Evolutionary conservation across 805 yeast species (phyloP), one percentile per base, ranked within the genome.

Genomic region (Pichia cabralensis): DNA sequence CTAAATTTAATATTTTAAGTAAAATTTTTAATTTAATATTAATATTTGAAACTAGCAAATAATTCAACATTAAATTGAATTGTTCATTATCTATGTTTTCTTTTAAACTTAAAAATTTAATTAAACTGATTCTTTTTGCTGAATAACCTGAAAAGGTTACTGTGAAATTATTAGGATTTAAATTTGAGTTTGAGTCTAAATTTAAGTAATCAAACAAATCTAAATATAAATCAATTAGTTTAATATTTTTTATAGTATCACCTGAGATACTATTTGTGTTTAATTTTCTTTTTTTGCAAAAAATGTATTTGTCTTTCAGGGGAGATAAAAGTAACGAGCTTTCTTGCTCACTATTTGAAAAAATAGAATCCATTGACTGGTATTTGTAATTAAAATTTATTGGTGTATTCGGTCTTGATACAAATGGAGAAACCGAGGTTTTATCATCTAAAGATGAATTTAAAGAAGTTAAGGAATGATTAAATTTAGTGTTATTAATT

Each of bases 401-500:
- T 5, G 36, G 36, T 3, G 36, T 16, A 14, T 19, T 34, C 15
- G 33, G 19, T 17, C 36, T 34, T 22, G 36, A 34, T n/a, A n/a
- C n/a, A 17, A 34, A 23, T 28, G 36, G 32, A 10, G 31, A 28
- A 16, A 28, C 11, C 8, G 36, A 23, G n/a, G n/a, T n/a, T n/a
- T 17, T 21, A 33, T 20, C 18, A 21, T 33, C 35, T 6, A 34
- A 28, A 4, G 36, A 28, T 19, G 36, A 34, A 24, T 27, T 34
- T 11, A 34, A n/a, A 9, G 36, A 34, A 22, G 32, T 14, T 20
- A 28, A 28, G 4, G 36, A 34, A 9, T 29, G 36, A 21, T 17
- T 7, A 6, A 28, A 28, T 14, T 17, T 14, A 23, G 19, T 34
- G 12, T 34, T 29, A 20, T 23, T 17, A 12, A 34, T 28, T n/a